Conservation (phyloP, 352 stramenopile species). For the Phytophthora fragariae region DNA sequence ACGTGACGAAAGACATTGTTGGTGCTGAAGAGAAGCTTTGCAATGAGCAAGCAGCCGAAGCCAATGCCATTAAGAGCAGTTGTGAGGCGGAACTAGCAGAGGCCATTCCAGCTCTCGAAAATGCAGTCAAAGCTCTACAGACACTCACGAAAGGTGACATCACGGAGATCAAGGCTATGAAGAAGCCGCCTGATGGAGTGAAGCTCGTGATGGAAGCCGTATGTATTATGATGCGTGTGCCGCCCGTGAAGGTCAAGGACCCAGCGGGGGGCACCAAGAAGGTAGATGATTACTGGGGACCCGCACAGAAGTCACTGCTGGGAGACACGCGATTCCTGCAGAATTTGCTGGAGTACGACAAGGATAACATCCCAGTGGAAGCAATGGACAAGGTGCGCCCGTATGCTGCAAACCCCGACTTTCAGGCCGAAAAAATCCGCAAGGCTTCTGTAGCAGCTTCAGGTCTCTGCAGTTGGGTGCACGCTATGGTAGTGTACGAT, state of each 20-base stretch:
- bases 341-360: constrained; percentile 96
- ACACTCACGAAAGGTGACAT: constrained; percentile 96
- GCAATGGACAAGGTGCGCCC: constrained; percentile 92
- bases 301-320: constrained; percentile 93
- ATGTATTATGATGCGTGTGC: constrained; percentile 96
- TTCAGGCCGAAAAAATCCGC: constrained; percentile 94
- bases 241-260: constrained; percentile 93
- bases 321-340: constrained; percentile 94
- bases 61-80: constrained; percentile 90
- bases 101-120: constrained; percentile 93
- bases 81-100: constrained; percentile 94
- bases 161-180: constrained; percentile 97
- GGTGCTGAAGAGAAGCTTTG: constrained; percentile 86
- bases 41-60: constrained; percentile 89
- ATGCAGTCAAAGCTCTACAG: constrained; percentile 91
- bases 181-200: constrained; percentile 94
- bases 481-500: constrained; percentile 97
- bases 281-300: constrained; percentile 95
- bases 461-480: constrained; percentile 95
- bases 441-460: constrained; percentile 95
- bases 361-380: constrained; percentile 94
- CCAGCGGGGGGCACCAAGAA: constrained; percentile 92
- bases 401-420: constrained; percentile 91
- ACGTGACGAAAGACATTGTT: constrained; percentile 87
- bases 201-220: constrained; percentile 96